Percentiles rank a stretch among this genome's conserved stretches.
phyloP scores from a whole-genome alignment of 192 early-diverging fungal species.

The Rhizoclosmatium globosum region DNA sequence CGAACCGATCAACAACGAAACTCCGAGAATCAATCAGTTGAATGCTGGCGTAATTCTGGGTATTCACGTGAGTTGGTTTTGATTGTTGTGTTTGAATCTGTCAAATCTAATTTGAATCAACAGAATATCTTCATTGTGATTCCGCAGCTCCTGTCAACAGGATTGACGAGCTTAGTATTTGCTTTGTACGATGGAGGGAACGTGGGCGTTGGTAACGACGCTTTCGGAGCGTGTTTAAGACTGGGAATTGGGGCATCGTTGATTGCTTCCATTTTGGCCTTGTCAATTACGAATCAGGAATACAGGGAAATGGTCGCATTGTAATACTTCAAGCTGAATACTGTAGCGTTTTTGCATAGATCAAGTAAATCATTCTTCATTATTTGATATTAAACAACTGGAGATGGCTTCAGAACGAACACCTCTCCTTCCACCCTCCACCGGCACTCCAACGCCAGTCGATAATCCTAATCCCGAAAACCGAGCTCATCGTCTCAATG shows the following conservation, averaged over 20 bases:
- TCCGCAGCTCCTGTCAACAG: slow-evolving; percentile 90
- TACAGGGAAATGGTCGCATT: background rate
- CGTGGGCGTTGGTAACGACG: slow-evolving; percentile 41
- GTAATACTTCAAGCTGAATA: too few species aligned
- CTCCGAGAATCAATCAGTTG: slow-evolving; percentile 7
- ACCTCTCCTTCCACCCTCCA: background rate
- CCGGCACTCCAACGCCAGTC: background rate
- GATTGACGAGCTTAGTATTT: slow-evolving; percentile 78
- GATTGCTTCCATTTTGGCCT: slow-evolving; percentile 68
- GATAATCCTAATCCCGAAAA: background rate
- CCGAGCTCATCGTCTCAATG: slow-evolving; percentile 3
- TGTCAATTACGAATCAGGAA: background rate
- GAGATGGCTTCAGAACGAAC: background rate
- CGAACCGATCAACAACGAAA: background rate
- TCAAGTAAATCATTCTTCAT: background rate
- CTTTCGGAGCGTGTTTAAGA: slow-evolving; percentile 72
- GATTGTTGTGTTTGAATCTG: too few species aligned
- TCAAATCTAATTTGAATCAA: background rate
- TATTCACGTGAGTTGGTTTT: slow-evolving; percentile 62
- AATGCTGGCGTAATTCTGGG: slow-evolving; percentile 75
- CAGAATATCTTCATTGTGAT: slow-evolving; percentile 91
- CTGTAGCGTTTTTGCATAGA: too few species aligned
- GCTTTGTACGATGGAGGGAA: slow-evolving; percentile 20
- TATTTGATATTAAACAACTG: background rate
- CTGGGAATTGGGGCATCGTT: slow-evolving; percentile 77